Percentiles rank a stretch among this genome's conserved stretches.
Evolutionary conservation across 805 yeast genomes (phyloP).

Genomic region (Kodamaea laetipori): DNA sequence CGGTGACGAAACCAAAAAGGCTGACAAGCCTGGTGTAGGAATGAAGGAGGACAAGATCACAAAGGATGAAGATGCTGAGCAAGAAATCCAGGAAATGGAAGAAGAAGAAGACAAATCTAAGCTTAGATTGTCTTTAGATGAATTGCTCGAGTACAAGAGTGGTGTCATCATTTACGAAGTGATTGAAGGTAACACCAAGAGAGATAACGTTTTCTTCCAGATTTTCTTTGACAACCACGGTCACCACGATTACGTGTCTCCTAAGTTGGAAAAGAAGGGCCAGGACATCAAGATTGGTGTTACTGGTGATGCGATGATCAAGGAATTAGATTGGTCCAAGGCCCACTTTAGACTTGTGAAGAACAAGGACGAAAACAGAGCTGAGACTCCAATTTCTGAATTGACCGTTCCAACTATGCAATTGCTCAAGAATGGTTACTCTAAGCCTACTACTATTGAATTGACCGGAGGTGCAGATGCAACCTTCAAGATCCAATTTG

Average conservation of each 20-base stretch:
- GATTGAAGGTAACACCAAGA: constrained; percentile 55
- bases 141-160: constrained; percentile 58
- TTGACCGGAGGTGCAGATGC: constrained; percentile 48
- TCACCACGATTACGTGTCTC: constrained; percentile 61
- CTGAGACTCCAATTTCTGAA: constrained; percentile 61
- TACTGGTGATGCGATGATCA: constrained; percentile 74
- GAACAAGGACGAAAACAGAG: constrained; percentile 54
- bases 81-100: constrained; percentile 36
- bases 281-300: constrained; percentile 29
- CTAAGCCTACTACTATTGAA: constrained; percentile 57
- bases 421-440: constrained; percentile 64
- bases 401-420: constrained; percentile 65
- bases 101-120: constrained; percentile 25
- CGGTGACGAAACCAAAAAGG: constrained; percentile 18
- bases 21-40: constrained; percentile 20
- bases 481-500: constrained; percentile 58
- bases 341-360: constrained; percentile 63
- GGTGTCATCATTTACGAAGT: constrained; percentile 79
- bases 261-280: constrained; percentile 49
- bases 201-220: constrained; percentile 67
- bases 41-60: constrained; percentile 32
- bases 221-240: constrained; percentile 76
- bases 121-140: constrained; percentile 56
- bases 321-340: constrained; percentile 75
- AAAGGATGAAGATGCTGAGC: constrained; percentile 32